These are phyloP conservation scores for Fusarium denticulatum DNA, from an alignment of 2,329 filamentous ascomycete species.

Conservation along the genomic window DNA sequence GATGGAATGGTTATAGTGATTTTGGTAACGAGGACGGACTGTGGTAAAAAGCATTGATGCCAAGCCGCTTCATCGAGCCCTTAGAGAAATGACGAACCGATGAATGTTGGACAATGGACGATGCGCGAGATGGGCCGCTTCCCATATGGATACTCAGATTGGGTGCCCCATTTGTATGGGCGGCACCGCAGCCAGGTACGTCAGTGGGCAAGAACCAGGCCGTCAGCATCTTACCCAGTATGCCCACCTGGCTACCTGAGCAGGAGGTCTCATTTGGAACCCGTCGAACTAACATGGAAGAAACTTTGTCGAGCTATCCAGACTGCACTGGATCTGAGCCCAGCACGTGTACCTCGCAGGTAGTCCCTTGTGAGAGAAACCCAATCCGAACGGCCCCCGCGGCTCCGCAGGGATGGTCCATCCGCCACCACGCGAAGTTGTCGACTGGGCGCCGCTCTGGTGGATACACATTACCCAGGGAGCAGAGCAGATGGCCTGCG, in stretches of 20 bases:
- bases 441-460: constrained; percentile 39
- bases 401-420: constrained; percentile 36
- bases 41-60: neutral
- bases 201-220: constrained; percentile 38
- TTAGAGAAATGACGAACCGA: constrained; percentile 10
- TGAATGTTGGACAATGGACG: constrained; percentile 9
- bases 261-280: neutral
- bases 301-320: neutral
- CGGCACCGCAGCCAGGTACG: constrained; percentile 42
- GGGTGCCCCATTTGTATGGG: constrained; percentile 35
- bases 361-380: constrained; percentile 6
- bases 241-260: constrained; percentile 2
- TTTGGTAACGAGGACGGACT: neutral
- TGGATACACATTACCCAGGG: constrained; percentile 35
- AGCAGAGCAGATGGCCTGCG: constrained; percentile 36
- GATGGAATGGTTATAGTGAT: neutral
- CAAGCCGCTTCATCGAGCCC: neutral
- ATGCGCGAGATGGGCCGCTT: constrained; percentile 35
- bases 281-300: constrained; percentile 13
- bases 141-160: constrained; percentile 27
- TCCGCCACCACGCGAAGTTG: constrained; percentile 41
- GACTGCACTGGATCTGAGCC: neutral
- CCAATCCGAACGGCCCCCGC: constrained; percentile 28
- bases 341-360: constrained; percentile 14
- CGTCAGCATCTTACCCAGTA: constrained; percentile 1